Conservation (phyloP, 257 asterid genomes). For the Marsdenia floribunda region DNA sequence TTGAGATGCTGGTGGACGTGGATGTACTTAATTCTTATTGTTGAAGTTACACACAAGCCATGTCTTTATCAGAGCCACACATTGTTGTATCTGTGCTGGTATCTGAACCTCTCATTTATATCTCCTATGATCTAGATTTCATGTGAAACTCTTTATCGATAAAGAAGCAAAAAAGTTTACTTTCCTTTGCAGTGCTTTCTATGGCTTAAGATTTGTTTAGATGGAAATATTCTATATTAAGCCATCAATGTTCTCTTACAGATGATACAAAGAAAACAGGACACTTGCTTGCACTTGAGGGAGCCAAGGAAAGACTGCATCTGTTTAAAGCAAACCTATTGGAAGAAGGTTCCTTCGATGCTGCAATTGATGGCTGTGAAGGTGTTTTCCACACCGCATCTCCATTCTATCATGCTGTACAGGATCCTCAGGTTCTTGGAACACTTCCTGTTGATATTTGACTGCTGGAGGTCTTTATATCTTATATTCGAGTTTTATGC, state of each 20-base stretch:
- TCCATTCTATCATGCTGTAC: constrained; percentile 49
- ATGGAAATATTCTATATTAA: background rate
- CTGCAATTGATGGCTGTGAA: constrained; percentile 70
- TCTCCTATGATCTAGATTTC: background rate
- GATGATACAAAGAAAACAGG: constrained; percentile 63
- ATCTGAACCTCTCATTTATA: background rate
- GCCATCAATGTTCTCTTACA: constrained; percentile 17
- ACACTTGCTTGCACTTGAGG: constrained; percentile 74
- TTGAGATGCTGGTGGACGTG: background rate
- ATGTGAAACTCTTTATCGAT: background rate
- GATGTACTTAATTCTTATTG: background rate
- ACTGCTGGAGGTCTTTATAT: background rate
- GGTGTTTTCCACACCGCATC: constrained; percentile 92
- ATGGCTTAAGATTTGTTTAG: background rate
- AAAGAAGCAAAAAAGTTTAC: background rate
- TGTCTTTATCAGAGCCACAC: background rate
- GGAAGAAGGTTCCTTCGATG: constrained; percentile 80
- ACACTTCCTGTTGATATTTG: background rate
- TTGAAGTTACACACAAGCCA: background rate
- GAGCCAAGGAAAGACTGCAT: constrained; percentile 84
- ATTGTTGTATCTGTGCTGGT: background rate
- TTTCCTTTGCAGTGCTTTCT: background rate
- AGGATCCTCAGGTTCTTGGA: constrained; percentile 64
- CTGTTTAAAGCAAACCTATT: constrained; percentile 65
- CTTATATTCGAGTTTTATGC: background rate